Base-by-base conservation (phyloP, 108 stramenopile genomes). In the Skeletonema potamos region DNA sequence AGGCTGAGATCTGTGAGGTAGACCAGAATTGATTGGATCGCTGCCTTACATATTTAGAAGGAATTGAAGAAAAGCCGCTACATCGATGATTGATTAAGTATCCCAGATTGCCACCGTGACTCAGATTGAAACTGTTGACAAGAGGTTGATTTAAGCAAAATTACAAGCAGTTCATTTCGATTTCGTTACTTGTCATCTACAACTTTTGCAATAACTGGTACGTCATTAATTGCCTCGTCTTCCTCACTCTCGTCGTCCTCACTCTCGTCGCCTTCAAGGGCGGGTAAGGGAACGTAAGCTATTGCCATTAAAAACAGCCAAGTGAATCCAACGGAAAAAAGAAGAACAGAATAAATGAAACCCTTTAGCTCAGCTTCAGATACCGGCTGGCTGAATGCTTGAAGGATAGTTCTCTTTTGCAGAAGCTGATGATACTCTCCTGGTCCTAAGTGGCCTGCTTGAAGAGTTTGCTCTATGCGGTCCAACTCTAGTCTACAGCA, bases 371-470 rank as follows among this genome's bases (percentile, higher is more conserved):
- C 28, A 26, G 73, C 79, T 18, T 73, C 67, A 13, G 24, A 39
- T 11, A 62, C 73, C 26, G 79, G 79, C 43, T 73, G 67, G 17
- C 72, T 54, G 41, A 80, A 80, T 1, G 79, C 43, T 36, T 65
- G 63, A 11, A 80, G 58, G 22, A 80, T 54, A 7, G 79, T 72
- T 20, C 66, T 44, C 67, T 80, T 80, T 69, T 80, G 79, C n/a
- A 64, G 61, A 22, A 80, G 46, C 37, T 80, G 72, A 37, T 80
- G 79, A 9, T 44, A 33, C 55, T 73, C 73, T 22, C 43, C 61
- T 18, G 55, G 37, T 3, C 67, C 62, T 18, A 80, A n/a, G 2
- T 69, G 60, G 27, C 62, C 46, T 20, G 64, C 20, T 33, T 80
- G 62, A 33, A 80, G 29, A 29, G 54, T 73, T 10, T 66, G 54